Percentiles rank a stretch among this genome's conserved stretches.
Conservation (phyloP, 768 basidiomycete species). For the Pisolithus marmoratus region DNA sequence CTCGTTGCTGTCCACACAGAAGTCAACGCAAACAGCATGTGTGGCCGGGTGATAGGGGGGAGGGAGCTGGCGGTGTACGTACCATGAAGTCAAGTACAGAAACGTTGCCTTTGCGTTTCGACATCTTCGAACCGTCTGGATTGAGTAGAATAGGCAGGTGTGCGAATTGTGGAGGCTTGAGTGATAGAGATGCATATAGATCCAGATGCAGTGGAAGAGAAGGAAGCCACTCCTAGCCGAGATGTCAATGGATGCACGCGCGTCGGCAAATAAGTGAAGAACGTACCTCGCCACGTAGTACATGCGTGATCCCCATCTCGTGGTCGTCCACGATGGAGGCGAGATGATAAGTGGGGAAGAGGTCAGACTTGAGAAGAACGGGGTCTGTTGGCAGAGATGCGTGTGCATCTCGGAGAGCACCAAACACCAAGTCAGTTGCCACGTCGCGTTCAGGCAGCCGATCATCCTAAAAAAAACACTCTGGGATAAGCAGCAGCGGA, state of each 20-base stretch:
- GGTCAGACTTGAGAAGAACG: constrained; percentile 85
- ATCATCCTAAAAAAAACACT: constrained; percentile 41
- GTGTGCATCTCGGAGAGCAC: constrained; percentile 65
- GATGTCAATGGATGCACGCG: not conserved
- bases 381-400: constrained; percentile 83
- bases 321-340: constrained; percentile 96
- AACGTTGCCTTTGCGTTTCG: constrained; percentile 89
- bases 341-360: constrained; percentile 93
- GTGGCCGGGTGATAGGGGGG: not conserved
- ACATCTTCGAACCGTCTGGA: constrained; percentile 88
- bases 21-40: not conserved
- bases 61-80: constrained; percentile 11
- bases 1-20: constrained; percentile 50
- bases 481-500: not conserved
- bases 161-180: constrained; percentile 75
- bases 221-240: constrained; percentile 85
- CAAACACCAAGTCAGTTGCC: constrained; percentile 71
- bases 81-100: constrained; percentile 85
- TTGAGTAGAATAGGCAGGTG: constrained; percentile 91
- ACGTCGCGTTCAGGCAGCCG: constrained; percentile 46
- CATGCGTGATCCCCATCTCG: constrained; percentile 94
- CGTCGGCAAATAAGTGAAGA: not conserved
- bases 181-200: constrained; percentile 72
- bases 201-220: constrained; percentile 90
- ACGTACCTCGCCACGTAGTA: constrained; percentile 84